Percentiles rank a stretch among this genome's conserved stretches.
Conservation (phyloP, 495 filamentous ascomycete species). For the Penicillium macrosclerotiorum region DNA sequence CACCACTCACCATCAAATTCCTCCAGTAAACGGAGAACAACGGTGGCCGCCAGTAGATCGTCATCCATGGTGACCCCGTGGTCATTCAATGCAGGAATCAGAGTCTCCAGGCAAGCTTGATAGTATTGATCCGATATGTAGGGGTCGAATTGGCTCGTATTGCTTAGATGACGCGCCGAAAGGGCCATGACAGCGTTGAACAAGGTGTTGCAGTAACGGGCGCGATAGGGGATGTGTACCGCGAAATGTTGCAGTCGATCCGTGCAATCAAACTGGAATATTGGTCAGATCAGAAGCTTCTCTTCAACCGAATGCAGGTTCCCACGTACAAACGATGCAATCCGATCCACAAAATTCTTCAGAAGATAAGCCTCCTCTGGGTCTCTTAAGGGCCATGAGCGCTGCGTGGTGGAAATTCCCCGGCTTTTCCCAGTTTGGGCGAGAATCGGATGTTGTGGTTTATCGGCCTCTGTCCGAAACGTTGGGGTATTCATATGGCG, state of each 20-base stretch:
- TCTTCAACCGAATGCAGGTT: background rate
- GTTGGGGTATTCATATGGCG: background rate
- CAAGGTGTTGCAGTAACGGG: slow-evolving; percentile 48
- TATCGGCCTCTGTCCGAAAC: background rate
- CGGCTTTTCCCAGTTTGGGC: background rate
- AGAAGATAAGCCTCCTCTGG: slow-evolving; percentile 19
- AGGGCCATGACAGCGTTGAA: slow-evolving; percentile 59
- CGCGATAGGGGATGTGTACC: slow-evolving; percentile 49
- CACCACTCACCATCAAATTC: slow-evolving; percentile 55
- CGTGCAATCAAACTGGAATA: slow-evolving; percentile 54
- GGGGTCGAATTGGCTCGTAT: slow-evolving; percentile 44
- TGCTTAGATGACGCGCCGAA: slow-evolving; percentile 53
- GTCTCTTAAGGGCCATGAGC: slow-evolving; percentile 22
- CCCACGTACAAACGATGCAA: slow-evolving; percentile 21
- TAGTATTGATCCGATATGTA: slow-evolving; percentile 49
- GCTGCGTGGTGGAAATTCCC: background rate
- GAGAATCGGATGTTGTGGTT: too few relatives aligned
- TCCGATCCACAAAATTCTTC: slow-evolving; percentile 23
- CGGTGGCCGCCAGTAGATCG: slow-evolving; percentile 57
- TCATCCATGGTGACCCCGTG: slow-evolving; percentile 49
- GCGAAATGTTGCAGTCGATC: slow-evolving; percentile 55
- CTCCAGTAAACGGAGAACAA: slow-evolving; percentile 60
- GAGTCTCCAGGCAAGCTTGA: slow-evolving; percentile 46
- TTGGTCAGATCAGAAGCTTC: background rate
- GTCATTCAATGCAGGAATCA: slow-evolving; percentile 49